Evolutionary conservation across 129 eudicot genomes (phyloP), one percentile per base, ranked within the genome.

Genomic region (Pseudognaphalium luteoalbum): DNA sequence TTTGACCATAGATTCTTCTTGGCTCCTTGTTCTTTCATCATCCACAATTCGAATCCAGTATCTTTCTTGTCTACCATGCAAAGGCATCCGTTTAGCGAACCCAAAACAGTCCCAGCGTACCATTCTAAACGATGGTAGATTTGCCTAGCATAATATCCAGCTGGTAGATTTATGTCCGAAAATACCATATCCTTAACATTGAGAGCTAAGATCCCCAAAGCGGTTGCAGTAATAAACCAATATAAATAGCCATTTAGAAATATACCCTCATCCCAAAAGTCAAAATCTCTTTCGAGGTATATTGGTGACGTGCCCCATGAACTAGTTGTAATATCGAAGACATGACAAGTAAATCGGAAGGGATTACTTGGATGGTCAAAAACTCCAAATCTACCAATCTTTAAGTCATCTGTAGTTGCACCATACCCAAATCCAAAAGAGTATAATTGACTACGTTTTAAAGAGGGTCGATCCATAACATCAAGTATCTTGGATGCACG

Each of bases 21-120:
- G 34, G 8, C 44, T 7, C 44, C 44, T 39, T 22, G 44, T 7
- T 68, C 75, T 35, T 68, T 77, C 75, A 56, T 68, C 59, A 77
- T 52, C 44, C 47, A 65, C 70, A 65, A 15, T 6, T 65, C 25
- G 14, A 16, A 65, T 21, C 17, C 7, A 0, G 9, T 4, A 1
- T 5, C 7, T 1, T 17, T 65, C 21, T 6, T 6, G 14, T n/a
- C 7, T 42, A 65, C 17, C 21, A 34, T 65, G 10, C 25, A 65
- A 32, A 65, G 70, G 28, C 70, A 32, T 32, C 25, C 47, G 34
- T 65, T n/a, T 32, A 5, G 3, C 22, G 70, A 32, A 34, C 70
- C 50, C 70, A 65, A 65, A 65, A 14, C 22, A 32, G 0, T 15
- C 5, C 34, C 44, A 39, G 1, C 11, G 12, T 65, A 12, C 16